These are phyloP conservation scores for Cicer chorassanicum DNA, from an alignment of 306 rosid species.

Conservation along the genomic window DNA sequence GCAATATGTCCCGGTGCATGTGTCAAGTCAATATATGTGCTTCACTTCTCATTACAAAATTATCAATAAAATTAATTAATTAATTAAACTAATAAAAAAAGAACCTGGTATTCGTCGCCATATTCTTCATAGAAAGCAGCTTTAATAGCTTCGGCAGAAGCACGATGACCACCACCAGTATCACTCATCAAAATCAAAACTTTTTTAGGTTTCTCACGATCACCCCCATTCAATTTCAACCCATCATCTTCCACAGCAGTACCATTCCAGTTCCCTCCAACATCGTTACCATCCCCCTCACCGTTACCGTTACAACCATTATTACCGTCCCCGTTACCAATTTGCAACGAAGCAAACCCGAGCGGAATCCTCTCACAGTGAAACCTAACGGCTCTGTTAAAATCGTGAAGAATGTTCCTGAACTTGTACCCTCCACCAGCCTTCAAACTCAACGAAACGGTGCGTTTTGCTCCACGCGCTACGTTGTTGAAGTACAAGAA, in stretches of 20 bases:
- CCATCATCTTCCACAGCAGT: constrained; percentile 44
- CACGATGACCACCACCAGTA: constrained; percentile 98
- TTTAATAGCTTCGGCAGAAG: constrained; percentile 96
- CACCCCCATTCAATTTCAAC: constrained; percentile 51
- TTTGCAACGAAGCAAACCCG: constrained; percentile 76
- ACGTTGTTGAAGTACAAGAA: constrained; percentile 52
- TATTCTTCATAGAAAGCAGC: constrained; percentile 81
- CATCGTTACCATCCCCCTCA: constrained; percentile 15
- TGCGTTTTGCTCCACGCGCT: constrained; percentile 33
- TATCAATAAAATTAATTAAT: background rate
- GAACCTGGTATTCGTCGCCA: constrained; percentile 86
- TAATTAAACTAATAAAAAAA: background rate
- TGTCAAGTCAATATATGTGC: too few species aligned
- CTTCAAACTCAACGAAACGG: constrained; percentile 57
- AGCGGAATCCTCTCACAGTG: constrained; percentile 72
- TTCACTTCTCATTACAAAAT: background rate
- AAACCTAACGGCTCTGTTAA: constrained; percentile 66
- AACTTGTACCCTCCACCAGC: constrained; percentile 47
- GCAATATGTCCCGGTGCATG: too few species aligned
- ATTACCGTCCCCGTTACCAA: constrained; percentile 30
- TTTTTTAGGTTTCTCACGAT: constrained; percentile 54
- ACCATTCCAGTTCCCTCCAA: constrained; percentile 46
- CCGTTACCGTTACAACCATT: background rate
- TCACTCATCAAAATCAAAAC: constrained; percentile 98
- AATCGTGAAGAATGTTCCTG: constrained; percentile 57